Evolutionary conservation across 1,284 basidiomycete species (phyloP).

Genomic region (Ceraceosorus guamensis): DNA sequence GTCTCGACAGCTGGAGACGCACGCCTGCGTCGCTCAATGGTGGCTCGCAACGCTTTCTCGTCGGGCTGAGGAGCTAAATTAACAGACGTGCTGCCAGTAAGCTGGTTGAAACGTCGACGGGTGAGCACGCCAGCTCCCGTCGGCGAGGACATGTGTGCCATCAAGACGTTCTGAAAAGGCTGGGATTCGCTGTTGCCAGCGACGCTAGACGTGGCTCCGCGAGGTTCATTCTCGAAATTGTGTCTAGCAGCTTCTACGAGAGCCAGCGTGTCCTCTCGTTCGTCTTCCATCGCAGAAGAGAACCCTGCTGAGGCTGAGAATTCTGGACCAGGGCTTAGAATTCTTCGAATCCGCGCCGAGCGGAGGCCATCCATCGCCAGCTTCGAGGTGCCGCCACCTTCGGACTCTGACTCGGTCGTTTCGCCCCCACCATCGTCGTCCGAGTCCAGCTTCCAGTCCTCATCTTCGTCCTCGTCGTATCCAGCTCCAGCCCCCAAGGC

Average conservation of each 20-base stretch:
- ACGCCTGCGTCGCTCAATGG: neutral
- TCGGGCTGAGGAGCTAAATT: neutral
- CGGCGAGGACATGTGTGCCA: slow-evolving; percentile 4
- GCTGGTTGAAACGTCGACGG: neutral
- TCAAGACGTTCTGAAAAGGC: slow-evolving; percentile 2
- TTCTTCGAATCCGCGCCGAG: neutral
- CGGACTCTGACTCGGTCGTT: no score
- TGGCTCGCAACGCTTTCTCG: neutral
- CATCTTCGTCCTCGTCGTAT: no score
- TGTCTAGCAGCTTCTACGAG: neutral
- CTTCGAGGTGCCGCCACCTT: no score
- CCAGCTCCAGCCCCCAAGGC: no score
- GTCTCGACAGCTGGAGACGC: slow-evolving; percentile 17
- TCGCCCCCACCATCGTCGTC: no score
- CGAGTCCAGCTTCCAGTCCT: no score
- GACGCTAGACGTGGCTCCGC: neutral
- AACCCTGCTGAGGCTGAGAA: no score
- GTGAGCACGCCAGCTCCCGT: neutral
- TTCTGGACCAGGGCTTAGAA: neutral
- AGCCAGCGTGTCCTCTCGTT: slow-evolving; percentile 3
- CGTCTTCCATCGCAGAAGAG: slow-evolving; percentile 6
- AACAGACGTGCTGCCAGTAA: neutral
- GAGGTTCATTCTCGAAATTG: slow-evolving; percentile 1
- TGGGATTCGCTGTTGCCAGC: neutral
- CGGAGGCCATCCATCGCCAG: no score